Evolutionary conservation across 2,329 filamentous ascomycete genomes (phyloP).

Genomic region (Fusarium tricinctum): DNA sequence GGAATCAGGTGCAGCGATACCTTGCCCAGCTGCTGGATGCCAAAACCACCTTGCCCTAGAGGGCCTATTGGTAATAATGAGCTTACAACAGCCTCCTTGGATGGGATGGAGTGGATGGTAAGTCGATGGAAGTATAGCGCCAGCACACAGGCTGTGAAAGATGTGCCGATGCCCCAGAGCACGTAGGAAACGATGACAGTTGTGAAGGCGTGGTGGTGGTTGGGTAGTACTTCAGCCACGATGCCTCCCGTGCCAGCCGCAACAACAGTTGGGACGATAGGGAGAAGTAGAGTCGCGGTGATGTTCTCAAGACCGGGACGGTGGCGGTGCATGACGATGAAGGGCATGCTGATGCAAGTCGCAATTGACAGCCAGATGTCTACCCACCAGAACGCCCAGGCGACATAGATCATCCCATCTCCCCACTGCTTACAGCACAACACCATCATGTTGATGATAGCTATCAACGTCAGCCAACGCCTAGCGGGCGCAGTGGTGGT

Average conservation of each 20-base stretch:
- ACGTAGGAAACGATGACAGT: constrained; percentile 76
- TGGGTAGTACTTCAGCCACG: constrained; percentile 70
- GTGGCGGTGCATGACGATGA: constrained; percentile 65
- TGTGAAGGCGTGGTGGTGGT: constrained; percentile 67
- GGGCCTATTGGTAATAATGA: constrained; percentile 77
- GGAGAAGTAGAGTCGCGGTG: constrained; percentile 75
- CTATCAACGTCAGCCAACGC: constrained; percentile 39
- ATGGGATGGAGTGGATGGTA: constrained; percentile 74
- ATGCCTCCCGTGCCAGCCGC: constrained; percentile 75
- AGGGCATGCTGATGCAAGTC: constrained; percentile 69
- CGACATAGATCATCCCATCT: constrained; percentile 65
- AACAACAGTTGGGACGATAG: constrained; percentile 76
- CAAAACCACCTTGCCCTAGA: constrained; percentile 75
- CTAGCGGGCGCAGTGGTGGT: not conserved
- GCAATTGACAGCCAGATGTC: constrained; percentile 67
- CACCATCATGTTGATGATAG: constrained; percentile 75
- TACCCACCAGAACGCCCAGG: constrained; percentile 71
- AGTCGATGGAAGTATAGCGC: constrained; percentile 79
- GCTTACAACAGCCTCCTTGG: constrained; percentile 76
- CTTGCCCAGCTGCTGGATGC: constrained; percentile 65
- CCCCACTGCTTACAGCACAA: constrained; percentile 75
- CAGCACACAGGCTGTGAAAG: constrained; percentile 72
- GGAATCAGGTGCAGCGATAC: constrained; percentile 61
- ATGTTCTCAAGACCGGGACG: constrained; percentile 67
- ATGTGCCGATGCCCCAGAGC: constrained; percentile 75